A percentile compares a stretch with the other conserved stretches of the same genome.
Evolutionary conservation across 805 yeast genomes (phyloP).

Genomic region (Candida boleticola): DNA sequence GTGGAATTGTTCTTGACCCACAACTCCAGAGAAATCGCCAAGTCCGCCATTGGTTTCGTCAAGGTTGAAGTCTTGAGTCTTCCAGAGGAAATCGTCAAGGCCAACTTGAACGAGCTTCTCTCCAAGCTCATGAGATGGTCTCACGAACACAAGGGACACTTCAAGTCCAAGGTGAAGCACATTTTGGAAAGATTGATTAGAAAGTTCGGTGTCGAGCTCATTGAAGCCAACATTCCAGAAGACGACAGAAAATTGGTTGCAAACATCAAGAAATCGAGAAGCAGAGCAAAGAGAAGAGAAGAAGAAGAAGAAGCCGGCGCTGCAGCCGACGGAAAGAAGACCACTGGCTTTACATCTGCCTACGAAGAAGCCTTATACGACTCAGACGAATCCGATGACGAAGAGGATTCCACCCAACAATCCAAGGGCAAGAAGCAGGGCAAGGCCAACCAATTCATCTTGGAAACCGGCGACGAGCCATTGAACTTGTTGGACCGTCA

Average conservation of each 20-base stretch:
- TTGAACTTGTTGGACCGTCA: slow-evolving; percentile 84
- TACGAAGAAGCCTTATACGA: slow-evolving; percentile 91
- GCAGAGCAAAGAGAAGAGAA: slow-evolving; percentile 77
- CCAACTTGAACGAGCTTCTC: slow-evolving; percentile 64
- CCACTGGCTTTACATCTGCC: slow-evolving; percentile 68
- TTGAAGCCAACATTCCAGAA: slow-evolving; percentile 84
- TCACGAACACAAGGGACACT: slow-evolving; percentile 93
- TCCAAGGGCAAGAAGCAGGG: slow-evolving; percentile 26
- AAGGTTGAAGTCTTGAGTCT: slow-evolving; percentile 83
- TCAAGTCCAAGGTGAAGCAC: slow-evolving; percentile 89
- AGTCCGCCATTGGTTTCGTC: slow-evolving; percentile 90
- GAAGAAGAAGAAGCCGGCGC: slow-evolving; percentile 33
- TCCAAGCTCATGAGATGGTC: slow-evolving; percentile 85
- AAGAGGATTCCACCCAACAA: slow-evolving; percentile 39
- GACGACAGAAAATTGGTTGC: slow-evolving; percentile 80
- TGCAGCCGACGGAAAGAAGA: slow-evolving; percentile 12
- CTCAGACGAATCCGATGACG: slow-evolving; percentile 58
- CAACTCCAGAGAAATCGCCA: slow-evolving; percentile 88
- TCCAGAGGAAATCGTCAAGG: slow-evolving; percentile 71
- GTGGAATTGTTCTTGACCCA: slow-evolving; percentile 89
- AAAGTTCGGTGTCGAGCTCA: slow-evolving; percentile 84
- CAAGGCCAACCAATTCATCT: slow-evolving; percentile 60
- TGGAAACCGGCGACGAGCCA: slow-evolving; percentile 76
- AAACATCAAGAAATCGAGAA: slow-evolving; percentile 82
- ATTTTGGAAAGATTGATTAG: slow-evolving; percentile 88